Conservation (phyloP, 108 stramenopile species). For the Nitzschia putrida region DNA sequence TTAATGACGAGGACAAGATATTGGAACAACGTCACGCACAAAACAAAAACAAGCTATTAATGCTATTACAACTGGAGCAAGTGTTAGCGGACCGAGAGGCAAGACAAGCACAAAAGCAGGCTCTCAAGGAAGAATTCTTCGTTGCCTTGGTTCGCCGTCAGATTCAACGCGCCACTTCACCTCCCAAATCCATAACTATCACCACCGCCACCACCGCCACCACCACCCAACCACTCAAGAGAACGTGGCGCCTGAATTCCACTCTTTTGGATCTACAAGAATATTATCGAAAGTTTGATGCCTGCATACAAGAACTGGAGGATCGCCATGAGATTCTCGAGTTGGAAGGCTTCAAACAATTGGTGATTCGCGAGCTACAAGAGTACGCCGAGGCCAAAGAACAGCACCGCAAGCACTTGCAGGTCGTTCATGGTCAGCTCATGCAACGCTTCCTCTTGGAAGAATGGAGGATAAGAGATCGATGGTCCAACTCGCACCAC, state of each 20-base stretch:
- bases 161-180: background rate
- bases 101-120: background rate
- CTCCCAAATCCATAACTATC: too few species aligned
- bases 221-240: background rate
- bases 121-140: slow-evolving; percentile 7
- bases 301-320: slow-evolving; percentile 10
- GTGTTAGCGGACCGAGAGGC: background rate
- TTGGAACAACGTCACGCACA: slow-evolving; percentile 10
- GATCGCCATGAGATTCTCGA: slow-evolving; percentile 21
- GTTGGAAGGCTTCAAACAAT: slow-evolving; percentile 20
- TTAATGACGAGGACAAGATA: too few species aligned
- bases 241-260: background rate
- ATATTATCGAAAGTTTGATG: slow-evolving; percentile 14
- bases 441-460: slow-evolving; percentile 22
- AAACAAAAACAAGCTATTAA: slow-evolving; percentile 20
- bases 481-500: background rate
- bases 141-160: background rate
- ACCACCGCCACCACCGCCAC: background rate
- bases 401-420: slow-evolving; percentile 6
- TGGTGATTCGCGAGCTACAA: slow-evolving; percentile 17
- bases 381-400: slow-evolving; percentile 8
- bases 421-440: slow-evolving; percentile 18
- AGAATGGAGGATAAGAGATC: slow-evolving; percentile 1
- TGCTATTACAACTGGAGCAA: slow-evolving; percentile 19
- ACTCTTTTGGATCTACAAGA: slow-evolving; percentile 5